Conservation (phyloP, 2,329 filamentous ascomycete species). For the Alternaria gansuensis region DNA sequence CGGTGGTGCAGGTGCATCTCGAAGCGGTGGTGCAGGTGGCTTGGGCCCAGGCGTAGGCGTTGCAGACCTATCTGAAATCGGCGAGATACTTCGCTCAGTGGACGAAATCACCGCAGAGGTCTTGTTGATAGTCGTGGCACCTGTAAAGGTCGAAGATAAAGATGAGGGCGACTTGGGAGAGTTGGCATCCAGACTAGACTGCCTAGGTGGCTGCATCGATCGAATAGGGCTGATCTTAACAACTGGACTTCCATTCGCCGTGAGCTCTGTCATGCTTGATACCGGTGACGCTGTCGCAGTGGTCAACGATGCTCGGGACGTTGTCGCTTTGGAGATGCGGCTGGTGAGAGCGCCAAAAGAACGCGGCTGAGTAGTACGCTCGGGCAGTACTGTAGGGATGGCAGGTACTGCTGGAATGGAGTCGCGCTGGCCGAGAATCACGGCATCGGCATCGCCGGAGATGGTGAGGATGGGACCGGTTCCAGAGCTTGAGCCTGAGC, state of each 20-base stretch:
- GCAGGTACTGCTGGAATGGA: constrained; percentile 22
- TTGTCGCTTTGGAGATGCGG: constrained; percentile 22
- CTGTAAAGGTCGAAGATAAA: not conserved
- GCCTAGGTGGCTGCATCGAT: constrained; percentile 35
- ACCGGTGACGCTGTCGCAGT: constrained; percentile 19
- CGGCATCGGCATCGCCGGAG: constrained; percentile 36
- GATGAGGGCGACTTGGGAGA: constrained; percentile 6
- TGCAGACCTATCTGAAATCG: not conserved
- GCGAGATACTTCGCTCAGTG: not conserved
- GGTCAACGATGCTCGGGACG: constrained; percentile 16
- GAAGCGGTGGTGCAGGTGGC: not conserved
- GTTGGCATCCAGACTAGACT: constrained; percentile 9
- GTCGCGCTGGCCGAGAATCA: constrained; percentile 29
- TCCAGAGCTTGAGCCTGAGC: constrained; percentile 18
- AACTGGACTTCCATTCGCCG: not conserved
- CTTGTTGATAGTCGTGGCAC: not conserved
- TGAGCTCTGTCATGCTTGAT: constrained; percentile 11
- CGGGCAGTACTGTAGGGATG: constrained; percentile 6
- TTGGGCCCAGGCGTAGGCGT: not conserved
- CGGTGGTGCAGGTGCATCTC: not conserved
- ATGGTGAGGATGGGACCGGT: constrained; percentile 37
- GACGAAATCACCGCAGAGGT: not conserved
- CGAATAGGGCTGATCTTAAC: constrained; percentile 34
- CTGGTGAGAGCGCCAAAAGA: constrained; percentile 23
- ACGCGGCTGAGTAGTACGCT: constrained; percentile 8